Percentiles rank a stretch among this genome's conserved stretches.
Conservation (phyloP, 2,329 filamentous ascomycete species). For the Hypoxylon sp. region DNA sequence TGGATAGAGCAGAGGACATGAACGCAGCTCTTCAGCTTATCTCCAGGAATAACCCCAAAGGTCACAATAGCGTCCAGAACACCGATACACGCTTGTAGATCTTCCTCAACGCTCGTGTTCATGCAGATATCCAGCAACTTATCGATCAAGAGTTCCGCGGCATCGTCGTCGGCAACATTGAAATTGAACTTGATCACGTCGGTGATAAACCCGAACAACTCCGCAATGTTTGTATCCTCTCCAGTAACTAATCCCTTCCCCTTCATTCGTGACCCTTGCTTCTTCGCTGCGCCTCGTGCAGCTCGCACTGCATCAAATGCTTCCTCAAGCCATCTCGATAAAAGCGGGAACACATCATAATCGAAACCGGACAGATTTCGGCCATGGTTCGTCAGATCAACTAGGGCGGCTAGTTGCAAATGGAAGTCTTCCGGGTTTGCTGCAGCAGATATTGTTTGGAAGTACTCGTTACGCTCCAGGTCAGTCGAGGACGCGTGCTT, state of each 20-base stretch:
- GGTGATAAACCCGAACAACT: slow-evolving; percentile 74
- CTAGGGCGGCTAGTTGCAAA: slow-evolving; percentile 73
- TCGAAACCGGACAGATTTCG: slow-evolving; percentile 75
- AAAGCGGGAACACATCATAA: slow-evolving; percentile 73
- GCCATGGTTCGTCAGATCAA: slow-evolving; percentile 72
- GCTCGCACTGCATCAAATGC: slow-evolving; percentile 66
- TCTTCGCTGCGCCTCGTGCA: slow-evolving; percentile 66
- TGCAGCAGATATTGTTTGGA: slow-evolving; percentile 69
- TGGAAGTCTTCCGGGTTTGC: slow-evolving; percentile 74
- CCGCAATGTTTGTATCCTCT: slow-evolving; percentile 73
- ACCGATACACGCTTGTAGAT: slow-evolving; percentile 75
- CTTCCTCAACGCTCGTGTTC: slow-evolving; percentile 73
- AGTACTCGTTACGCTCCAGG: slow-evolving; percentile 75
- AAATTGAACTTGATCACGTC: slow-evolving; percentile 83
- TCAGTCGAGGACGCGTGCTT: slow-evolving; percentile 73
- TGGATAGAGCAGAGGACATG: slow-evolving; percentile 80
- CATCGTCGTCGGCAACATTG: slow-evolving; percentile 73
- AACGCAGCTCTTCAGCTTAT: slow-evolving; percentile 74
- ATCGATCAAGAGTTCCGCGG: slow-evolving; percentile 72
- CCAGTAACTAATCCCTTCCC: slow-evolving; percentile 58
- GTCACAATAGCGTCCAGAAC: slow-evolving; percentile 79
- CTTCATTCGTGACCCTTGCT: slow-evolving; percentile 61
- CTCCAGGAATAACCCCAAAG: slow-evolving; percentile 75
- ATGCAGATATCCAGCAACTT: slow-evolving; percentile 75
- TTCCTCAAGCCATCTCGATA: slow-evolving; percentile 71